Base-by-base conservation (phyloP, 148 eudicot genomes). In the Vaccinium corymbosum region DNA sequence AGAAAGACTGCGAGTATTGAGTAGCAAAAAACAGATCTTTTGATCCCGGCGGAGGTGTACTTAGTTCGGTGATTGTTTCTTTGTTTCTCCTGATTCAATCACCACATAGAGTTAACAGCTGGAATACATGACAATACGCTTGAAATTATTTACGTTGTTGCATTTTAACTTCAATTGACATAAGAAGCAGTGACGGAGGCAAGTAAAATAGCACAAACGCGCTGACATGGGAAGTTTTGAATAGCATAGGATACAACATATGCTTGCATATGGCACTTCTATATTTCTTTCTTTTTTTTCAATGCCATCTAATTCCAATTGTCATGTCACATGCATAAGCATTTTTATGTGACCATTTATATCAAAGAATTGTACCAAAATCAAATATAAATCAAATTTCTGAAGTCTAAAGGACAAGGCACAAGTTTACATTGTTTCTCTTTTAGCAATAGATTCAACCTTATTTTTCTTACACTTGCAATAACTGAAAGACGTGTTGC, bases 21-120 rank as follows among this genome's bases (percentile, higher is more conserved):
- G 92, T 89, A 5, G 89, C 80, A 83, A 92, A 92, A 80, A 88
- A 80, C 7, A 92, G 82, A 81, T 92, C 93, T 42, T 89, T 87
- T n/a, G 94, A 88, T 61, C 85, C 88, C 13, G 89, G 91, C 1
- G 77, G 83, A n/a, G 94, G 93, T 68, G 85, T 83, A 83, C 94
- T 92, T 3, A 88, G 86, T 32, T 88, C 89, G 49, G 82, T 84
- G 59, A 88, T 89, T 81, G 85, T 57, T 48, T 84, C 90, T 84
- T 91, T 92, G 72, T 83, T 90, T 88, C 88, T 88, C 91, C 93
- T 92, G 91, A 50, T 50, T 52, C 22, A 38, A 27, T 14, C 75
- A 71, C 8, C 32, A 64, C 9, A 22, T 22, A 64, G 29, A 64
- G 5, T 64, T 64, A 64, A 22, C 25, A n/a, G 27, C 68, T 62